Evolutionary conservation across 1,139 yeast genomes (phyloP).

Genomic region (Candida tetrigidarum): DNA sequence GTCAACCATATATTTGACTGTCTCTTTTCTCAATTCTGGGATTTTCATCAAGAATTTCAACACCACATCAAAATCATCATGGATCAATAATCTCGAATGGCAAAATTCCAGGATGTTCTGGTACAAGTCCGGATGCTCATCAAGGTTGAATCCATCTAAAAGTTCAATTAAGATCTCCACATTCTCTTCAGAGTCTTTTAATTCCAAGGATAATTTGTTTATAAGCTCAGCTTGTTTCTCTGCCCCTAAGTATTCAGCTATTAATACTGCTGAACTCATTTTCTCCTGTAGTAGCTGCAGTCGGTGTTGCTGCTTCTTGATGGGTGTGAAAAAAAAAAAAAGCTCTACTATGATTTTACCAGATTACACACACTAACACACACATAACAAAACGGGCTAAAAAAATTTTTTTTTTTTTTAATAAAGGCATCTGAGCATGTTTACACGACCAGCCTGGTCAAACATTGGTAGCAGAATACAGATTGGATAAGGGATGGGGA

Average conservation of each 20-base stretch:
- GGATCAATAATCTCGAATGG: constrained; percentile 12
- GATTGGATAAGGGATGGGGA: no score
- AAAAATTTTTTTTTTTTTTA: constrained; percentile 1
- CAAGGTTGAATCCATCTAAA: constrained; percentile 29
- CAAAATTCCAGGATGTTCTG: constrained; percentile 26
- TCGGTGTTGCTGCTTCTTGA: background rate
- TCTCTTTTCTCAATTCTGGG: constrained; percentile 23
- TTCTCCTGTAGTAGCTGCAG: background rate
- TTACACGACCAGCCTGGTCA: no score
- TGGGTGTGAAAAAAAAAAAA: constrained; percentile 8
- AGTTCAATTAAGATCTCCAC: constrained; percentile 39
- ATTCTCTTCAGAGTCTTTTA: constrained; percentile 22
- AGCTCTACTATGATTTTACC: no score
- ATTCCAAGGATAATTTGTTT: constrained; percentile 22
- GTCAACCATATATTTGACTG: constrained; percentile 19
- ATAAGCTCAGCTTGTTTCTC: constrained; percentile 31
- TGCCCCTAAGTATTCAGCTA: constrained; percentile 33
- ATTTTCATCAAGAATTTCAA: constrained; percentile 23
- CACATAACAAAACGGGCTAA: background rate
- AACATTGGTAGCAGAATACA: no score
- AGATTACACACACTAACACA: no score
- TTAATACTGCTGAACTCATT: constrained; percentile 26
- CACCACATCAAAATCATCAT: constrained; percentile 17
- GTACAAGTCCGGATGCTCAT: constrained; percentile 23
- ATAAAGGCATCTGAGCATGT: no score